A percentile compares a stretch with the other conserved stretches of the same genome.
phyloP scores from a whole-genome alignment of 768 basidiomycete genomes.

The Flagelloscypha sp. region DNA sequence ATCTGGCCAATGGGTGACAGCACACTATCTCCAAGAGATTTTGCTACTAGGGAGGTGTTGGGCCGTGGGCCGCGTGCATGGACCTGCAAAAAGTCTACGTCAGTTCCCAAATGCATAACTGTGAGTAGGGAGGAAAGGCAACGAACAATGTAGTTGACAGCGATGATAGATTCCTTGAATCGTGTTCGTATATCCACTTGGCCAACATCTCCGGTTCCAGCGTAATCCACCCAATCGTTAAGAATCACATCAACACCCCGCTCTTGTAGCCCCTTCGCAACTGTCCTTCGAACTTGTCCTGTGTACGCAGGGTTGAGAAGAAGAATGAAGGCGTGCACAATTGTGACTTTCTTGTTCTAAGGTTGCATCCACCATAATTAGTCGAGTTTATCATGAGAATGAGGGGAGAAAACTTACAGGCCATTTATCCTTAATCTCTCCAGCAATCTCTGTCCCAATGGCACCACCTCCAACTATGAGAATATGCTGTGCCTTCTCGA shows the following conservation, averaged over 20 bases:
- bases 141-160: conserved; percentile 54
- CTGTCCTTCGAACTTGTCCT: conserved; percentile 38
- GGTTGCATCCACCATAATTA: background rate
- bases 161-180: conserved; percentile 37
- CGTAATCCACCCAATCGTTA: conserved; percentile 43
- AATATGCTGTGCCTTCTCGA: conserved; percentile 27
- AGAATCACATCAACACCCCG: conserved; percentile 45
- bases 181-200: conserved; percentile 44
- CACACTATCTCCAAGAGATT: conserved; percentile 26
- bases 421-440: conserved; percentile 33
- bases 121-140: background rate
- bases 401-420: conserved; percentile 22
- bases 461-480: conserved; percentile 35
- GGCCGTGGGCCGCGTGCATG: conserved; percentile 34
- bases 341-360: conserved; percentile 43
- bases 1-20: conserved; percentile 30
- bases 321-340: conserved; percentile 47
- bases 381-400: background rate
- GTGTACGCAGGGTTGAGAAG: conserved; percentile 54
- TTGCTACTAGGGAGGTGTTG: conserved; percentile 41
- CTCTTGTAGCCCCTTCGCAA: conserved; percentile 30
- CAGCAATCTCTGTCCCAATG: conserved; percentile 33
- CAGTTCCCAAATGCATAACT: background rate
- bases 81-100: conserved; percentile 17
- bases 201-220: conserved; percentile 27